Percentiles rank a stretch among this genome's conserved stretches.
phyloP scores from a whole-genome alignment of 2,329 filamentous ascomycete genomes.

The Claviceps maximensis region DNA sequence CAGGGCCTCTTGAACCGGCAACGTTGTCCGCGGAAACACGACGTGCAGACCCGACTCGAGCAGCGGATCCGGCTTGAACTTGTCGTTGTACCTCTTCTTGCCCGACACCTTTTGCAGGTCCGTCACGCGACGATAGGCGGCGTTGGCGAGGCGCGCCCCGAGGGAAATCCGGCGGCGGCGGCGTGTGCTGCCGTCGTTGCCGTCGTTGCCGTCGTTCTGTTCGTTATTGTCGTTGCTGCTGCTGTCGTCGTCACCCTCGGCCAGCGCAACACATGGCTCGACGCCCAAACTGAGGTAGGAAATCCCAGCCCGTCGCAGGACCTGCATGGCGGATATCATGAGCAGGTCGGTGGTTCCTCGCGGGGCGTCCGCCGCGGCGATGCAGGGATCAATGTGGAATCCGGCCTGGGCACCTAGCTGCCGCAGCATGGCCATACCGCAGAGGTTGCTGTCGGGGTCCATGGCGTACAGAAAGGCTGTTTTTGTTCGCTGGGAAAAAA shows the following conservation, averaged over 20 bases:
- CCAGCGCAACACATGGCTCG: slow-evolving; percentile 9
- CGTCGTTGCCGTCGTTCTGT: no score
- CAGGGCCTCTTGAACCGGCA: slow-evolving; percentile 8
- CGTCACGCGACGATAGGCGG: slow-evolving; percentile 6
- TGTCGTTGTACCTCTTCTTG: slow-evolving; percentile 11
- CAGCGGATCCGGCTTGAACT: slow-evolving; percentile 10
- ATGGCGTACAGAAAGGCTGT: slow-evolving; percentile 9
- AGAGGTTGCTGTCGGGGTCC: slow-evolving; percentile 6
- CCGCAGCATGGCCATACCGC: slow-evolving; percentile 10
- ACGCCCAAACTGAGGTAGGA: slow-evolving; percentile 11
- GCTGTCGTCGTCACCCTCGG: not conserved
- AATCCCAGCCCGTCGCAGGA: slow-evolving; percentile 8
- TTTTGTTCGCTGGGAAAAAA: slow-evolving; percentile 9
- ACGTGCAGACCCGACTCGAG: slow-evolving; percentile 9
- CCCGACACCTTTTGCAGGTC: slow-evolving; percentile 3
- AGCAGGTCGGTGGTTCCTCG: slow-evolving; percentile 10
- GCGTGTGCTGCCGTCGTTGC: no score
- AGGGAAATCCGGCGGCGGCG: no score
- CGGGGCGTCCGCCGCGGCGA: slow-evolving; percentile 7
- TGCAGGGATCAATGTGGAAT: slow-evolving; percentile 12
- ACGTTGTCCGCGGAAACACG: slow-evolving; percentile 7
- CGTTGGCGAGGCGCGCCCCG: slow-evolving; percentile 6
- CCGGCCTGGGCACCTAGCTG: slow-evolving; percentile 10
- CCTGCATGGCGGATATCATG: slow-evolving; percentile 10
- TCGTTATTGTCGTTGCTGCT: no score